Conservation (phyloP, 495 filamentous ascomycete species). For the Hamigera avellanea region DNA sequence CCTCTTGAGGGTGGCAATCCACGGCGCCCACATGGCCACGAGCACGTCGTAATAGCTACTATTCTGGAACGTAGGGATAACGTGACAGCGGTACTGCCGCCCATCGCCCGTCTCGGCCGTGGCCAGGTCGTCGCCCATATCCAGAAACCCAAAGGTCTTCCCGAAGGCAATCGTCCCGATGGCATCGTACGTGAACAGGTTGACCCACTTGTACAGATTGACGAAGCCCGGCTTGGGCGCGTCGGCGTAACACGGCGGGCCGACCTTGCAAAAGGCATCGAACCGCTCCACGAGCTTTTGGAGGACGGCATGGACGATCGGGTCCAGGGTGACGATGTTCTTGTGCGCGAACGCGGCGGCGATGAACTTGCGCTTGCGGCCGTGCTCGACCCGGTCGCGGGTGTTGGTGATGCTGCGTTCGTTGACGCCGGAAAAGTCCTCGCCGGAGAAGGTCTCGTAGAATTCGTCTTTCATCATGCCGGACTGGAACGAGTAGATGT, state of each 20-base stretch:
- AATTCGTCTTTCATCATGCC: constrained; percentile 69
- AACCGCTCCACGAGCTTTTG: constrained; percentile 62
- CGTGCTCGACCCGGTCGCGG: constrained; percentile 68
- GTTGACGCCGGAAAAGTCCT: constrained; percentile 86
- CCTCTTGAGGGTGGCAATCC: too few relatives aligned
- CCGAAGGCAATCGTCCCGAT: constrained; percentile 56
- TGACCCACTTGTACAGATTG: constrained; percentile 81
- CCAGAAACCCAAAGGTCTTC: constrained; percentile 42
- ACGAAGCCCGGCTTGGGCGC: constrained; percentile 39
- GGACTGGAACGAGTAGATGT: constrained; percentile 54
- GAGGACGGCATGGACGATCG: constrained; percentile 74
- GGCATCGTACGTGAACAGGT: constrained; percentile 87
- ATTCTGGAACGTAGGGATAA: too few relatives aligned
- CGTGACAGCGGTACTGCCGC: too few relatives aligned
- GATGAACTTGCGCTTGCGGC: constrained; percentile 80
- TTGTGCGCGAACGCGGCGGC: constrained; percentile 84
- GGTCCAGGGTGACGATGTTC: constrained; percentile 73
- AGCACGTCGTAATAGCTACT: too few relatives aligned
- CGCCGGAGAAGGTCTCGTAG: constrained; percentile 63
- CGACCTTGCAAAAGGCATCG: constrained; percentile 43
- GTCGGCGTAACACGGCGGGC: too few relatives aligned
- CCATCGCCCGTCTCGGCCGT: too few relatives aligned
- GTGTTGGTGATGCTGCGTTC: constrained; percentile 83
- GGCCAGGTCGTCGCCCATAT: constrained; percentile 43
- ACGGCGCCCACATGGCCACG: too few relatives aligned